phyloP scores from a whole-genome alignment of 495 filamentous ascomycete species.

The Rostrohypoxylon terebratum region DNA sequence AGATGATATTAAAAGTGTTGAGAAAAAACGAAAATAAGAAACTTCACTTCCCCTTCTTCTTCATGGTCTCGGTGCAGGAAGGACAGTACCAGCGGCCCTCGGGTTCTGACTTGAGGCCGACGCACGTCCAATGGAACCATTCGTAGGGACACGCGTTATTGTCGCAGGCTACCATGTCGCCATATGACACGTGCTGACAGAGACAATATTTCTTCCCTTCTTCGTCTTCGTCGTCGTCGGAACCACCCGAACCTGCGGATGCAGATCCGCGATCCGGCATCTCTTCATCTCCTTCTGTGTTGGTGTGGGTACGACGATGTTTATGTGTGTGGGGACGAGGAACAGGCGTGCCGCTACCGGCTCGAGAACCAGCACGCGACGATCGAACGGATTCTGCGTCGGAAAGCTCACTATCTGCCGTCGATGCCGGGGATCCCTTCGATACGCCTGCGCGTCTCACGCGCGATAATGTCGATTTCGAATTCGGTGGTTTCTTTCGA shows the following conservation, averaged over 20 bases:
- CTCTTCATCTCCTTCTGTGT: slow-evolving; percentile 55
- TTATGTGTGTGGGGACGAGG: slow-evolving; percentile 53
- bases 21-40: not conserved
- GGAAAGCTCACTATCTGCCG: slow-evolving; percentile 71
- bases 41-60: slow-evolving; percentile 54
- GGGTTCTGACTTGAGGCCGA: slow-evolving; percentile 88
- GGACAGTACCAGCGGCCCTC: slow-evolving; percentile 94
- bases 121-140: slow-evolving; percentile 99
- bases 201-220: slow-evolving; percentile 93
- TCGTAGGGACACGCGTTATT: slow-evolving; percentile 91
- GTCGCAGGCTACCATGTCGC: slow-evolving; percentile 98
- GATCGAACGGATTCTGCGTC: slow-evolving; percentile 69
- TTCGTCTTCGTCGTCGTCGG: slow-evolving; percentile 85
- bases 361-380: slow-evolving; percentile 52
- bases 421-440: slow-evolving; percentile 70
- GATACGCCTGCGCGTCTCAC: slow-evolving; percentile 62
- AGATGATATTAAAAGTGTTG: no score
- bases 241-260: slow-evolving; percentile 63
- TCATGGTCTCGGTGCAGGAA: slow-evolving; percentile 74
- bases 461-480: slow-evolving; percentile 65
- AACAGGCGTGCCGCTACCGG: slow-evolving; percentile 64
- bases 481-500: slow-evolving; percentile 69
- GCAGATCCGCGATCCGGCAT: slow-evolving; percentile 53
- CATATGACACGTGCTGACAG: slow-evolving; percentile 92
- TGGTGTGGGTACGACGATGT: slow-evolving; percentile 53